Conservation (phyloP, 306 rosid species). For the Heteromeles arbutifolia region DNA sequence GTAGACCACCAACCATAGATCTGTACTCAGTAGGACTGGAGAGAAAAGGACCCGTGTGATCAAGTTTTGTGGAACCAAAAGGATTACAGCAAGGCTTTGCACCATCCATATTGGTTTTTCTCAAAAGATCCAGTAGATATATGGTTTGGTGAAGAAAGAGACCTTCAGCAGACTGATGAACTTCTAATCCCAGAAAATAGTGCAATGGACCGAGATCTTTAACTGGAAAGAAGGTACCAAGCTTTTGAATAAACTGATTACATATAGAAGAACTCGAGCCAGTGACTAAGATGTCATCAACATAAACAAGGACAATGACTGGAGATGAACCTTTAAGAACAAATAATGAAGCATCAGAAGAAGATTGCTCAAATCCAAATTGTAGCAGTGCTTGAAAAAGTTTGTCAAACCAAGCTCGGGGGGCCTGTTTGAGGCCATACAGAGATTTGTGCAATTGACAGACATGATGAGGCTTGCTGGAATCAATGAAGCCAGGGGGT, state of each 20-base stretch:
- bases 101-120: background rate
- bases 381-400: background rate
- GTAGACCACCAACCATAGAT: too few species aligned
- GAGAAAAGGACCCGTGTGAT: too few species aligned
- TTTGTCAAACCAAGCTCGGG: background rate
- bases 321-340: background rate
- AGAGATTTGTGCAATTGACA: background rate
- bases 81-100: background rate
- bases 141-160: background rate
- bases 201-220: background rate
- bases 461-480: background rate
- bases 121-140: too few species aligned
- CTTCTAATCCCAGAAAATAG: background rate
- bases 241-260: too few species aligned
- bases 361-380: too few species aligned
- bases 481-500: background rate
- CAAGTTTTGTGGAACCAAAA: too few species aligned
- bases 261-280: fast-evolving
- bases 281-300: background rate
- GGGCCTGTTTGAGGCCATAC: background rate
- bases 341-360: background rate
- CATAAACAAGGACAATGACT: too few species aligned
- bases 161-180: too few species aligned
- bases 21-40: too few species aligned
- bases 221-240: background rate